Base-by-base conservation (phyloP, 192 early-diverging fungal genomes). In the Backusella psychrophila region DNA sequence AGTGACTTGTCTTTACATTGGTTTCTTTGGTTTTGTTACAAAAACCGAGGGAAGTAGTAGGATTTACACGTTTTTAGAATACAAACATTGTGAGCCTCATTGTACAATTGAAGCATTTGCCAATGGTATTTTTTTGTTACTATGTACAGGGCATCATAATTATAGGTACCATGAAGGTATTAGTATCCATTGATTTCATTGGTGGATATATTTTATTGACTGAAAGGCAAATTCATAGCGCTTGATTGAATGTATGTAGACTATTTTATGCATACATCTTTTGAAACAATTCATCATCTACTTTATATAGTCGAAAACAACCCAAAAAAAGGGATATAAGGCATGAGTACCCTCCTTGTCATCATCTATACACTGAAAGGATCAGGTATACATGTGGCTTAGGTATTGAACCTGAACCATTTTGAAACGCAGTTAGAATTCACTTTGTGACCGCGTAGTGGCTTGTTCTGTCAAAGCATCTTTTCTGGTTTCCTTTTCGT, bases 391-490 rank as follows among this genome's bases (percentile, higher is more conserved):
- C 4, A 11, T 63, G 56, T 63, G 56, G 56, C 56, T 63, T 63
- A 29, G 56, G 1, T 11, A 14, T 12, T 29, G 11, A 9, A 29
- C 21, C 23, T 29, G 26, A 11, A 4, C 6, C 12, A 14, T 63
- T 63, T 56, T 63, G 12, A 29, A 0, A 63, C 56, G 26, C 56
- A 1, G 56, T 26, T 23, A 0, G 3, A 26, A 12, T 12, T 33
- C 33, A 3, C 23, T 63, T 3, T 63, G 56, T 63, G 56, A 63
- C 56, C 23, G 56, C 23, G 12, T 23, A 63, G 56, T 63, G 56
- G 56, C 56, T 63, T 63, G 56, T 63, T 63, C 21, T 63, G 56
- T 63, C 56, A 63, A 56, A 63, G 56, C 56, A 63, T 63, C 56
- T 63, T 63, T 63, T 59, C 14, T 29, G n/a, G 21, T n/a, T 49